Percentiles rank a stretch among this genome's conserved stretches.
These are phyloP conservation scores for Prinsepia uniflora DNA, from an alignment of 306 rosid genomes.

Conservation along the genomic window DNA sequence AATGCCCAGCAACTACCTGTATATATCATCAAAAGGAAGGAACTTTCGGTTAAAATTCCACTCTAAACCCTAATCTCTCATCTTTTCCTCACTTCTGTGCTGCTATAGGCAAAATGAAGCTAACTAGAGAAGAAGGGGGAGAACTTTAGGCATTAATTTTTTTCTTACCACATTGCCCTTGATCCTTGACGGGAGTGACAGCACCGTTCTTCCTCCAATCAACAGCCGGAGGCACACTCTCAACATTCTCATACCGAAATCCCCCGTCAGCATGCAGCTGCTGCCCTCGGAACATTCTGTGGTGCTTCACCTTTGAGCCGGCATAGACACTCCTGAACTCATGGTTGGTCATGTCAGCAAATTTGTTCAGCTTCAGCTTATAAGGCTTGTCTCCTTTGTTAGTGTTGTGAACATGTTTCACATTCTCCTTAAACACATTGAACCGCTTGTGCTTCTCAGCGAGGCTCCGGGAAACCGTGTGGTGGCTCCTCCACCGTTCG, in stretches of 20 bases:
- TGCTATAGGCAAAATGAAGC: background rate
- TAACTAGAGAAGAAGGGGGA: background rate
- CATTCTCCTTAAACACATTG: slow-evolving; percentile 49
- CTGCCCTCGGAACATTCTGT: slow-evolving; percentile 30
- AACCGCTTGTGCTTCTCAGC: slow-evolving; percentile 45
- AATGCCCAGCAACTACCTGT: slow-evolving; percentile 68
- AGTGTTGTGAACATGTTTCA: slow-evolving; percentile 39
- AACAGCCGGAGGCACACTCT: slow-evolving; percentile 30
- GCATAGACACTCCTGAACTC: slow-evolving; percentile 41
- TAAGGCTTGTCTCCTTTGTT: slow-evolving; percentile 48
- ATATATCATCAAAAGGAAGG: background rate
- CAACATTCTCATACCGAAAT: slow-evolving; percentile 32
- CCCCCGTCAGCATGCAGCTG: background rate
- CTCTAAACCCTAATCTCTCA: background rate
- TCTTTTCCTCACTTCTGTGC: background rate
- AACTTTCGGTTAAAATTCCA: background rate
- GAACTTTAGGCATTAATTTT: background rate
- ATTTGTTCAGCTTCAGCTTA: slow-evolving; percentile 52
- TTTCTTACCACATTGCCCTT: slow-evolving; percentile 45
- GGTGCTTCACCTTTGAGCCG: slow-evolving; percentile 39
- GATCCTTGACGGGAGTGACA: slow-evolving; percentile 43
- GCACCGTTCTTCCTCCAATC: slow-evolving; percentile 59
- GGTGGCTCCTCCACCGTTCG: slow-evolving; percentile 51
- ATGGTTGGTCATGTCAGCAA: slow-evolving; percentile 49
- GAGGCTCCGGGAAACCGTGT: slow-evolving; percentile 36